Evolutionary conservation across 306 rosid species (phyloP).

Genomic region (Castanea crenata): DNA sequence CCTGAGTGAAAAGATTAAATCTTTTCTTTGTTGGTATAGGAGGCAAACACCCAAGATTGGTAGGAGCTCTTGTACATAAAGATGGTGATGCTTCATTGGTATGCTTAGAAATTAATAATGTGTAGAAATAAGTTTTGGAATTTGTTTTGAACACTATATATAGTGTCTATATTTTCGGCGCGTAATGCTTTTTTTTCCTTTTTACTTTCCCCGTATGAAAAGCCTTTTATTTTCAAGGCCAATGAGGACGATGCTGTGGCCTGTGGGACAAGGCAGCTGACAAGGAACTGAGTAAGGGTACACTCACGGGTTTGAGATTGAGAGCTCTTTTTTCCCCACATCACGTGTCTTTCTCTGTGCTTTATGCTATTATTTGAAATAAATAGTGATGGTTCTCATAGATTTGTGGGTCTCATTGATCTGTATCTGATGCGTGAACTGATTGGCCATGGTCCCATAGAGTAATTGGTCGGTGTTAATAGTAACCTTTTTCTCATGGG

Average conservation of each 20-base stretch:
- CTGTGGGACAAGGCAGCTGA: slow-evolving; percentile 29
- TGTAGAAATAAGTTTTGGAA: slow-evolving; percentile 43
- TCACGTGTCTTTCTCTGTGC: slow-evolving; percentile 20
- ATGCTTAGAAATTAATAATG: slow-evolving; percentile 29
- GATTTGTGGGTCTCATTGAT: slow-evolving; percentile 30
- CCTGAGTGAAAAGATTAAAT: slow-evolving; percentile 10
- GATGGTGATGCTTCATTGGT: slow-evolving; percentile 32
- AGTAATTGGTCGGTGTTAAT: slow-evolving; percentile 19
- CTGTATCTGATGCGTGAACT: neutral
- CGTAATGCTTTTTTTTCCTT: neutral
- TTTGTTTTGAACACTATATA: slow-evolving; percentile 27
- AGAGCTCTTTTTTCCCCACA: slow-evolving; percentile 20
- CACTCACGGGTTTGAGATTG: slow-evolving; percentile 17
- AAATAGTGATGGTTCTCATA: slow-evolving; percentile 16
- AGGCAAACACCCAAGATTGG: slow-evolving; percentile 19
- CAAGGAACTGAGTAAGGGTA: slow-evolving; percentile 17
- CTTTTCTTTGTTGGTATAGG: slow-evolving; percentile 1
- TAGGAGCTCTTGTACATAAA: slow-evolving; percentile 50
- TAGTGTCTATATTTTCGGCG: neutral
- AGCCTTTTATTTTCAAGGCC: neutral
- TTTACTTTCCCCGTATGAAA: neutral
- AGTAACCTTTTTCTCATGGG: slow-evolving; percentile 1
- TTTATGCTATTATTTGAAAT: slow-evolving; percentile 4
- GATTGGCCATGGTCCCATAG: slow-evolving; percentile 12
- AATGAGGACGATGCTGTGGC: slow-evolving; percentile 11